phyloP scores from a whole-genome alignment of 257 asterid genomes.

The Jasminum sambac region DNA sequence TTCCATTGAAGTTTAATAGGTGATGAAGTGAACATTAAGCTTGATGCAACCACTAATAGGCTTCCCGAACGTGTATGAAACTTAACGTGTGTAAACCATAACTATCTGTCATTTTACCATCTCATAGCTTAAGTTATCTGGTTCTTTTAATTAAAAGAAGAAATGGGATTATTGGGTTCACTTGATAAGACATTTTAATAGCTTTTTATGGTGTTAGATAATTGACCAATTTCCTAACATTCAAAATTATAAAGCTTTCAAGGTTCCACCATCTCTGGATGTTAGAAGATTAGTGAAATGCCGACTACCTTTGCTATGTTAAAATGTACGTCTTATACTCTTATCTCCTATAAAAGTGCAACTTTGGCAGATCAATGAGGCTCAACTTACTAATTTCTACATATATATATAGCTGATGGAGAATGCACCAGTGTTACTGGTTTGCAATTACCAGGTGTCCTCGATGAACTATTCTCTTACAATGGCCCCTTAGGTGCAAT shows the following conservation, averaged over 20 bases:
- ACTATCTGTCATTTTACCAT: conserved; percentile 13
- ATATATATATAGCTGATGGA: conserved; percentile 53
- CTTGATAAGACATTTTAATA: conserved; percentile 2
- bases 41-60: conserved; percentile 41
- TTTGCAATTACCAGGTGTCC: conserved; percentile 91
- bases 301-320: conserved; percentile 73
- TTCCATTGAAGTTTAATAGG: conserved; percentile 42
- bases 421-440: conserved; percentile 63
- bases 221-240: conserved; percentile 78
- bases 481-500: conserved; percentile 80
- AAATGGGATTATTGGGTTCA: neutral
- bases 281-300: conserved; percentile 52
- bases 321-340: conserved; percentile 49
- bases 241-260: conserved; percentile 52
- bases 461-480: conserved; percentile 80
- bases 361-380: conserved; percentile 1
- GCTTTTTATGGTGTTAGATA: conserved; percentile 46
- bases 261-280: conserved; percentile 54
- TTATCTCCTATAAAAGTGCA: neutral
- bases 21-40: conserved; percentile 58
- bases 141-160: conserved; percentile 7
- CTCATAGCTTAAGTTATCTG: conserved; percentile 13
- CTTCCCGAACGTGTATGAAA: conserved; percentile 68
- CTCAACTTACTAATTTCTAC: conserved; percentile 21
- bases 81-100: conserved; percentile 1